Percentiles rank a stretch among this genome's conserved stretches.
Evolutionary conservation across 2,329 filamentous ascomycete species (phyloP).

Genomic region (Trichophaea hybrida): DNA sequence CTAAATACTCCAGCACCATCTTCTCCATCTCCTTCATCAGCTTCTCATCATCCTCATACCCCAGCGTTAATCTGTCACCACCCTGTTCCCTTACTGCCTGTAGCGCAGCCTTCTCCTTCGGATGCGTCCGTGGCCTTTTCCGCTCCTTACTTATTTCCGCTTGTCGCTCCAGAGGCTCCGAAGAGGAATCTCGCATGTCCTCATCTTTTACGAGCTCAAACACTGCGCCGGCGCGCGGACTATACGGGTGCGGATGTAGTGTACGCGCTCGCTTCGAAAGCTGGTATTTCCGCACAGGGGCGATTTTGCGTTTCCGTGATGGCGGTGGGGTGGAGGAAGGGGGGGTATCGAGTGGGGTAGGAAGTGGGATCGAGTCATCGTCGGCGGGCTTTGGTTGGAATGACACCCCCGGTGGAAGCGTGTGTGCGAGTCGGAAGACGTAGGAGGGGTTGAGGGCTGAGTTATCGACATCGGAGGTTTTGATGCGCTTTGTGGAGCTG

Average conservation of each 20-base stretch:
- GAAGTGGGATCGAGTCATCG: not conserved
- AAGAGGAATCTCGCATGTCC: not conserved
- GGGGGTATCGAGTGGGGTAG: too few relatives aligned
- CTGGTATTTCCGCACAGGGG: constrained; percentile 19
- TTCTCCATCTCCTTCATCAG: constrained; percentile 24
- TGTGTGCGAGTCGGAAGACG: constrained; percentile 19
- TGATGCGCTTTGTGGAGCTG: constrained; percentile 11
- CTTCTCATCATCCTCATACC: not conserved
- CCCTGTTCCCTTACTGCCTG: constrained; percentile 8
- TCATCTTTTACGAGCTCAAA: constrained; percentile 9
- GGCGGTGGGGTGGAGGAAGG: too few relatives aligned
- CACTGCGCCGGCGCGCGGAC: constrained; percentile 7
- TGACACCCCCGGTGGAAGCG: constrained; percentile 5
- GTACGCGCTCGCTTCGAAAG: constrained; percentile 14
- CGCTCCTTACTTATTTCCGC: constrained; percentile 5
- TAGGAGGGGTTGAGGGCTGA: constrained; percentile 4
- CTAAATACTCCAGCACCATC: constrained; percentile 27
- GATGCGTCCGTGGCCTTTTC: constrained; percentile 24
- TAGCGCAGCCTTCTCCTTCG: constrained; percentile 18
- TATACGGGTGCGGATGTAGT: not conserved
- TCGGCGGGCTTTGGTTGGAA: not conserved
- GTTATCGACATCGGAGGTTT: constrained; percentile 2
- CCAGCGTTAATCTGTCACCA: constrained; percentile 7
- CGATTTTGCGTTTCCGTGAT: not conserved
- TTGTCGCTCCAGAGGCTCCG: not conserved